Evolutionary conservation across 2,329 filamentous ascomycete genomes (phyloP), one percentile per base, ranked within the genome.

Genomic region (Verticillium longisporum): DNA sequence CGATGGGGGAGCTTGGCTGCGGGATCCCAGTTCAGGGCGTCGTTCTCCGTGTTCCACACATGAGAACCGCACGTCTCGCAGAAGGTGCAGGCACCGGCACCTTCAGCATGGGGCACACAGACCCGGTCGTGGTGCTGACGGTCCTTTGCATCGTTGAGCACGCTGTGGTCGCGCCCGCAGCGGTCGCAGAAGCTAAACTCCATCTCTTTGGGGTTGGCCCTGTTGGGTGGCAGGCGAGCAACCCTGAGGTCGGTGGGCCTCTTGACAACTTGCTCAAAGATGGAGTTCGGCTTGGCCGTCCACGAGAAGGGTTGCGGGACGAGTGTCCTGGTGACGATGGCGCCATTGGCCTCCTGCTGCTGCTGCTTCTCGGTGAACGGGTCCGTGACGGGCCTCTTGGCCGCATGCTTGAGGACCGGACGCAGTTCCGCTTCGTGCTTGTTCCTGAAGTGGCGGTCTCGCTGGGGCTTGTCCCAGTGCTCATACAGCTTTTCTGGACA

Each of bases 401-500:
- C 41, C 11, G 9, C n/a, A 3, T 33, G n/a, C n/a, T 57, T 36
- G 18, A 63, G n/a, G 13, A 62, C 45, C 21, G 33, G 54, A 11
- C 55, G 56, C 34, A 73, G 56, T 34, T 66, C 58, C 3, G 67
- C 61, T 6, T 45, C 45, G 59, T 78, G 76, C 15, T 71, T 66
- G 6, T 60, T 45, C 7, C 66, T 62, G 18, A 75, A 66, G 60
- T 78, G 76, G 10, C 58, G 55, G 5, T 61, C 57, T 21, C 64
- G 67, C 61, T 72, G 66, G 14, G 67, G 60, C 0, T 57, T 36
- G 10, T 63, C 58, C 72, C 71, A 76, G 61, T 72, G 67, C 54
- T 63, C 56, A 56, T 67, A 75, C 15, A 76, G 59, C 1, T 60
- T 62, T 6, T 71, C 67, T 11, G 71, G 63, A 57, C 77, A 78